Conservation (phyloP, 345 rosid species). For the Lepidium aucheri region DNA sequence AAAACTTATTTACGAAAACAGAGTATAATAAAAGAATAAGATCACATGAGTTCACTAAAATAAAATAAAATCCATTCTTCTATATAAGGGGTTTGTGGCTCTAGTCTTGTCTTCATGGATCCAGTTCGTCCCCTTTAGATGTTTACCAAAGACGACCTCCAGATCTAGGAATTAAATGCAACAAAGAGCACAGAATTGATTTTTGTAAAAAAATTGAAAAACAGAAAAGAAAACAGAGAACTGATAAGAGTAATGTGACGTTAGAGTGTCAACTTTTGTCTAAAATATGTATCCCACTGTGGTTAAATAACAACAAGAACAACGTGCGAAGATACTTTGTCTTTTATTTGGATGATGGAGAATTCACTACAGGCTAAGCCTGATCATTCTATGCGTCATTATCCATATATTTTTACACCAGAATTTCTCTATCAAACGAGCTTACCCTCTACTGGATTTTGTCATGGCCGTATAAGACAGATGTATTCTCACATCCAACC, state of each 20-base stretch:
- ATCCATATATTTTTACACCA: constrained; percentile 15
- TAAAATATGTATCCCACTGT: constrained; percentile 4
- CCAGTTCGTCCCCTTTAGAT: neutral
- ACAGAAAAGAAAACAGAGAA: neutral
- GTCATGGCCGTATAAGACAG: constrained; percentile 7
- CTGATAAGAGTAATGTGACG: constrained; percentile 1
- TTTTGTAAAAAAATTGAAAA: neutral
- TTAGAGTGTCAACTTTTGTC: constrained; percentile 16
- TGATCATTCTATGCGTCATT: constrained; percentile 13
- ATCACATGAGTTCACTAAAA: neutral
- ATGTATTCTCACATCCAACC: neutral
- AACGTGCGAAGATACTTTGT: constrained; percentile 28
- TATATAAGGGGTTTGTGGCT: neutral
- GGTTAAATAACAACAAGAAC: constrained; percentile 14
- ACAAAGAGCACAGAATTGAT: neutral
- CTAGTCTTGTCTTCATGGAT: neutral
- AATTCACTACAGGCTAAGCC: constrained; percentile 16
- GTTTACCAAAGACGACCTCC: neutral
- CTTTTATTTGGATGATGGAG: constrained; percentile 23
- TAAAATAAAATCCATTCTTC: neutral
- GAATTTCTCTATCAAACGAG: neutral
- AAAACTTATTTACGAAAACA: too few relatives aligned
- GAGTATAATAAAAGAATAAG: too few relatives aligned
- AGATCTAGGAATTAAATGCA: neutral
- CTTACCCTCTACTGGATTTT: constrained; percentile 11